Conservation (phyloP, 768 basidiomycete species). For the Coprinellus micaceus region DNA sequence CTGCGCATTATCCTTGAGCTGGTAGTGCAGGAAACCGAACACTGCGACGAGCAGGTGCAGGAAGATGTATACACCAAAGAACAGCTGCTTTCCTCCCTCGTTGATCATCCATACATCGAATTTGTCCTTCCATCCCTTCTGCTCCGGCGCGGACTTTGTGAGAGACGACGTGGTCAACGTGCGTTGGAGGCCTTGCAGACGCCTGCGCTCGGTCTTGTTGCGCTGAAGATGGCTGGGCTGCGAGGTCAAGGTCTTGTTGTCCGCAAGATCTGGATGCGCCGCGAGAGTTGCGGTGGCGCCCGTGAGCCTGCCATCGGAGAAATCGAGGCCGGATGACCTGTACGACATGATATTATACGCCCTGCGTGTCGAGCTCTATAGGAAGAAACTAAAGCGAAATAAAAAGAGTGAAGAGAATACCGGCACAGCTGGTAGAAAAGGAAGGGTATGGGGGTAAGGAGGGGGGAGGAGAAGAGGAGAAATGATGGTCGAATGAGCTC, state of each 20-base stretch:
- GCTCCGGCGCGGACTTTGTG: constrained; percentile 28
- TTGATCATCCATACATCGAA: constrained; percentile 89
- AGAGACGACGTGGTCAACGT: constrained; percentile 37
- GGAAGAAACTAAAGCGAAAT: background rate
- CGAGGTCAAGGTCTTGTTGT: constrained; percentile 21
- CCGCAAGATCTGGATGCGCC: constrained; percentile 48
- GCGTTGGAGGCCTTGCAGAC: constrained; percentile 84
- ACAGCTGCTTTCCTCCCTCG: constrained; percentile 76
- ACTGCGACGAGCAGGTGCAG: constrained; percentile 75
- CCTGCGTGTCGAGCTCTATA: background rate
- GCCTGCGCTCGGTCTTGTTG: constrained; percentile 80
- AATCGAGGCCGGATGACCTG: constrained; percentile 65
- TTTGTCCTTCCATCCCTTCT: constrained; percentile 40
- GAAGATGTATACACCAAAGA: constrained; percentile 78
- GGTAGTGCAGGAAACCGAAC: constrained; percentile 76
- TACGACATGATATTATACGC: constrained; percentile 29
- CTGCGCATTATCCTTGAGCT: constrained; percentile 71
- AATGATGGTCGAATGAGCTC: background rate
- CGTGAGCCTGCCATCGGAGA: constrained; percentile 48
- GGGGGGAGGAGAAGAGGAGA: background rate
- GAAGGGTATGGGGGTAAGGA: background rate
- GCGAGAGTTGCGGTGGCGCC: constrained; percentile 36
- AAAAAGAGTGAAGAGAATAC: constrained; percentile 9
- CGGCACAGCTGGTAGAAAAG: constrained; percentile 16
- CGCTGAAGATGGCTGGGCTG: constrained; percentile 59